A percentile compares a stretch with the other conserved stretches of the same genome.
These are phyloP conservation scores for Scheffersomyces insectosa DNA, from an alignment of 1,139 yeast species.

Conservation along the genomic window DNA sequence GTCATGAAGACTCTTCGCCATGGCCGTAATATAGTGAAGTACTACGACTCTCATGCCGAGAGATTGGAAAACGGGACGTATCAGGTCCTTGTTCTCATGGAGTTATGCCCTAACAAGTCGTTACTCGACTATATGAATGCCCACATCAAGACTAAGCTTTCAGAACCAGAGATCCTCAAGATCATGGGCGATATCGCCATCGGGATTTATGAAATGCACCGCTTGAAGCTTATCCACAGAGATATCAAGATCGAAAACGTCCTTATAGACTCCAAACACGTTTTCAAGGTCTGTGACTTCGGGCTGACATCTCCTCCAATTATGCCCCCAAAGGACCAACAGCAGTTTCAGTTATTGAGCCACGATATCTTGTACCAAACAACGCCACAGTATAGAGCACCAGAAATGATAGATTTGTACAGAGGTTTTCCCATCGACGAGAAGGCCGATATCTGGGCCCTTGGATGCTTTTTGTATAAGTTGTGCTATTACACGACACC, in stretches of 20 bases:
- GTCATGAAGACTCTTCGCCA: conserved; percentile 71
- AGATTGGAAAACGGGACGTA: conserved; percentile 56
- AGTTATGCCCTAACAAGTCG: conserved; percentile 71
- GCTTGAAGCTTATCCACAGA: conserved; percentile 61
- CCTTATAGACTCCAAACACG: conserved; percentile 53
- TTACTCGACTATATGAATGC: conserved; percentile 75
- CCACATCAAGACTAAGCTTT: conserved; percentile 61
- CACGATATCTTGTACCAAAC: conserved; percentile 74
- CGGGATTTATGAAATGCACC: conserved; percentile 76
- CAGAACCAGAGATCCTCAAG: conserved; percentile 61
- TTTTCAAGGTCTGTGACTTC: conserved; percentile 73
- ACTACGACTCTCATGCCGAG: conserved; percentile 78
- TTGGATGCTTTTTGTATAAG: conserved; percentile 76
- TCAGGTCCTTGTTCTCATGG: conserved; percentile 78
- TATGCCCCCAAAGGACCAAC: conserved; percentile 64
- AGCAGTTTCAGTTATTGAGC: conserved; percentile 59
- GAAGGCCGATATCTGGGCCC: conserved; percentile 81
- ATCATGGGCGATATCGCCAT: conserved; percentile 67
- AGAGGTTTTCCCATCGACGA: conserved; percentile 70
- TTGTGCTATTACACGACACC: conserved; percentile 81
- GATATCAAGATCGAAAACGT: conserved; percentile 83
- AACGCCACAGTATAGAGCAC: conserved; percentile 80
- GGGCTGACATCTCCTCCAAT: conserved; percentile 68
- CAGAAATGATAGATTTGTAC: conserved; percentile 78
- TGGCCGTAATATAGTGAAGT: conserved; percentile 60